Percentiles rank a stretch among this genome's conserved stretches.
Evolutionary conservation across 495 filamentous ascomycete species (phyloP).

Genomic region (Xanthoparmelia taractica): DNA sequence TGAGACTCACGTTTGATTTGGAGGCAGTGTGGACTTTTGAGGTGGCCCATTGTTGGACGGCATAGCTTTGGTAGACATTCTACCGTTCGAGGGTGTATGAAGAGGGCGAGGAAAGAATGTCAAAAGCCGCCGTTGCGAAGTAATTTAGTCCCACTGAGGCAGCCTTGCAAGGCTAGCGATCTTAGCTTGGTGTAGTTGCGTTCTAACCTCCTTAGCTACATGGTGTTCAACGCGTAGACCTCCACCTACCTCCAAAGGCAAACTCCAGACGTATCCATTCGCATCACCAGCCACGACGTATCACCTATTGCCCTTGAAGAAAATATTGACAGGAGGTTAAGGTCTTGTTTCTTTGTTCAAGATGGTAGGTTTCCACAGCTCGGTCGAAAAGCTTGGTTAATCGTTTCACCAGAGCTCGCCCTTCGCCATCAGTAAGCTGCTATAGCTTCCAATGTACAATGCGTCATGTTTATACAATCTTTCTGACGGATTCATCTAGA

Average conservation of each 20-base stretch:
- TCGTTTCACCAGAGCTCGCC: constrained; percentile 52
- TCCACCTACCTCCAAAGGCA: background rate
- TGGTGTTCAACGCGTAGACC: constrained; percentile 10
- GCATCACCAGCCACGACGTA: background rate
- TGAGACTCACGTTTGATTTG: constrained; percentile 64
- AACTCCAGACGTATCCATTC: background rate
- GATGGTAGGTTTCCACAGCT: constrained; percentile 16
- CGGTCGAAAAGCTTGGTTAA: constrained; percentile 4
- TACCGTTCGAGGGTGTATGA: background rate
- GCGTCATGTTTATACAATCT: constrained; percentile 1
- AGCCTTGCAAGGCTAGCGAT: constrained; percentile 4
- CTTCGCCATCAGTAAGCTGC: constrained; percentile 76
- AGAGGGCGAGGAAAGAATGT: background rate
- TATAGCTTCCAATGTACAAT: background rate
- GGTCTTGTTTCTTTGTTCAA: background rate
- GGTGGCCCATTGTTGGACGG: constrained; percentile 35
- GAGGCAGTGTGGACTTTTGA: constrained; percentile 33
- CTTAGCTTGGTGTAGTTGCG: background rate
- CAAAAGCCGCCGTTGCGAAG: background rate
- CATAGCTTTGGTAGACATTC: constrained; percentile 38
- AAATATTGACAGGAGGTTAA: background rate
- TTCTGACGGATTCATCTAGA: constrained; percentile 47
- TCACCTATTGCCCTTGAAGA: background rate
- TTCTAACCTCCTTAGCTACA: background rate
- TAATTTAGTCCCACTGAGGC: too few relatives aligned